Evolutionary conservation across 1,284 basidiomycete genomes (phyloP), one percentile per base, ranked within the genome.

Genomic region (Stereum hirsutum): DNA sequence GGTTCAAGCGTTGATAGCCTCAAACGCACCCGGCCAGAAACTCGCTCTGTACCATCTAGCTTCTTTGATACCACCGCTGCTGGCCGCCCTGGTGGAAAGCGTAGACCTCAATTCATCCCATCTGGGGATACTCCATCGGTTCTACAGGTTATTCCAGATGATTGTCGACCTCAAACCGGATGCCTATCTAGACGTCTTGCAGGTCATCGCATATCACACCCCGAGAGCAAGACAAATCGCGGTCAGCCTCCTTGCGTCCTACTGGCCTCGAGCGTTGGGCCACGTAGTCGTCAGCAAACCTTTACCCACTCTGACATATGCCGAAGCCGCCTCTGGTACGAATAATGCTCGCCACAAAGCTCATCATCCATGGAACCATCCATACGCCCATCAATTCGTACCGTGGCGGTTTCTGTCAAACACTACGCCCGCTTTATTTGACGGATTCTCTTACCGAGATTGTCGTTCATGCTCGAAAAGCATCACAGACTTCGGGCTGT

Each of bases 251-350:
- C 61, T 91, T 11, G 57, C 66, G 5, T 72, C 72, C 1, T 73
- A 81, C 49, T 89, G 80, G 77, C 80, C 84, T 1, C 68, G 69
- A 39, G 66, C 76, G 2, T 56, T 81, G 23, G 87, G 88, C 0
- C 88, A 89, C 59, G 63, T 75, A 35, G 58, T 69, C 17, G 59
- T 83, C 48, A 76, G 68, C 51, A 68, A 64, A 49, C 63, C 77
- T 1, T 64, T 80, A 25, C 65, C 65, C n/a, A 46, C 58, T n/a
- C 50, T 66, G 26, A 58, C 47, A 3, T 35, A 39, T 35, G n/a
- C 11, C 5, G 25, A 42, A 17, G 20, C 25, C 17, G 6, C 15
- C 7, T 26, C 25, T 11, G 40, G 20, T 14, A 26, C 30, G 46
- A 49, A 25, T 48, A 52, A n/a, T 14, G 12, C 19, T 23, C 52